Evolutionary conservation across 768 basidiomycete species (phyloP), one percentile per base, ranked within the genome.

Genomic region (Boletus sp.): DNA sequence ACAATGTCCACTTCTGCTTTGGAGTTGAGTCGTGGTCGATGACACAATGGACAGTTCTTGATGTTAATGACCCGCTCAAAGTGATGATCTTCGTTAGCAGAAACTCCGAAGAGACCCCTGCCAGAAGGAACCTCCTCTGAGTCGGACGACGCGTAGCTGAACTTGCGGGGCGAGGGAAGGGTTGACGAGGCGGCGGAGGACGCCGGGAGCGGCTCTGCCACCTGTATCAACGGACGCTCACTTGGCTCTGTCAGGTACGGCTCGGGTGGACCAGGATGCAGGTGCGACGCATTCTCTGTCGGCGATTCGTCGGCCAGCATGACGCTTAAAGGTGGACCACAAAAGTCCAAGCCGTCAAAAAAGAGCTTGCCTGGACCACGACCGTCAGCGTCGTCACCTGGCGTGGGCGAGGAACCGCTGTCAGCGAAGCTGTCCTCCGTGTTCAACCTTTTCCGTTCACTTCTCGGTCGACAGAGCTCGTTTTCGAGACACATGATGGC

Each of bases 1-100:
- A 99, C 79, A 65, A 98, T 97, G 69, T 97, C 95, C 65, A 94
- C 79, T 72, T 98, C 97, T 0, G 86, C 92, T 71, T 94, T 94
- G 52, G 84, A 82, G 72, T 83, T 90, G 64, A 98, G 67, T 44
- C 94, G 77, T 3, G 92, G 90, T 11, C 93, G 85, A 68, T 94
- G 94, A 68, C 96, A 99, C 44, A 99, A 71, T 0, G 96, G 96
- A 68, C 96, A 99, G 54, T 84, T 89, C 78, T 90, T 90, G 63
- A 99, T 85, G 69, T 98, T 98, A 77, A 98, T 95, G 30, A 99
- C 86, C 7, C 94, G 83, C 71, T 98, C 92, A 49, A 87, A 75
- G 7, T 75, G 64, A 12, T 80, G 77, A 12, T 74, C 72, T 15
- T 61, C 64, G 35, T 60, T 61, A 6, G 50, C 54, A 1, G 67